Percentiles rank a stretch among this genome's conserved stretches.
These are phyloP conservation scores for Trichoderma lentiforme DNA, from an alignment of 2,329 filamentous ascomycete genomes.

Conservation along the genomic window DNA sequence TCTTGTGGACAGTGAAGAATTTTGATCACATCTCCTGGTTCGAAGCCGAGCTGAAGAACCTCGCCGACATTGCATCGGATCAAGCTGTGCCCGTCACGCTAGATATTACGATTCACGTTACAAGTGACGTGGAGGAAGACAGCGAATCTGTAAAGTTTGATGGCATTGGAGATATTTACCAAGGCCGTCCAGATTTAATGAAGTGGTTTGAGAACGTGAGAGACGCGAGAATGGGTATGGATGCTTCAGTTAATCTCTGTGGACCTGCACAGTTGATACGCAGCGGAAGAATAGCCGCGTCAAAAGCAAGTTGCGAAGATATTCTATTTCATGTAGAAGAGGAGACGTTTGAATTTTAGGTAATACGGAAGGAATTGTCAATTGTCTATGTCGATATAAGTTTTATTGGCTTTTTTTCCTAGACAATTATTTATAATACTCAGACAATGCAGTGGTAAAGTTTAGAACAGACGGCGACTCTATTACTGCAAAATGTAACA, in stretches of 20 bases:
- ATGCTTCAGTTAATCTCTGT: neutral
- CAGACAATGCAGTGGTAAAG: neutral
- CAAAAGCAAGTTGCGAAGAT: neutral
- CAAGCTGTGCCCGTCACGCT: neutral
- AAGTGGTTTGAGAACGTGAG: neutral
- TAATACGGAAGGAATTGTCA: too few species aligned
- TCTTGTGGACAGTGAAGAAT: neutral
- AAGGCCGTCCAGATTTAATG: neutral
- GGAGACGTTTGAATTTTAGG: neutral
- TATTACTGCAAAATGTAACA: neutral
- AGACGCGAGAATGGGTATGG: neutral
- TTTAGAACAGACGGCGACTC: neutral
- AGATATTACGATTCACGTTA: neutral
- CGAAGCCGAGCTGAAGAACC: neutral
- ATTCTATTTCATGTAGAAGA: neutral
- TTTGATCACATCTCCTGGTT: neutral
- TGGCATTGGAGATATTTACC: neutral
- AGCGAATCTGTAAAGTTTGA: neutral
- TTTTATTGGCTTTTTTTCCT: too few species aligned
- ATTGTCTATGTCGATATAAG: too few species aligned
- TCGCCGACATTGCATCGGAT: neutral
- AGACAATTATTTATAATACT: too few species aligned
- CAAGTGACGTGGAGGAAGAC: neutral
- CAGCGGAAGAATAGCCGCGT: neutral
- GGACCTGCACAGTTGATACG: neutral